Percentiles rank a stretch among this genome's conserved stretches.
Evolutionary conservation across 768 basidiomycete species (phyloP).

Genomic region (Macrolepiota dolichaula): DNA sequence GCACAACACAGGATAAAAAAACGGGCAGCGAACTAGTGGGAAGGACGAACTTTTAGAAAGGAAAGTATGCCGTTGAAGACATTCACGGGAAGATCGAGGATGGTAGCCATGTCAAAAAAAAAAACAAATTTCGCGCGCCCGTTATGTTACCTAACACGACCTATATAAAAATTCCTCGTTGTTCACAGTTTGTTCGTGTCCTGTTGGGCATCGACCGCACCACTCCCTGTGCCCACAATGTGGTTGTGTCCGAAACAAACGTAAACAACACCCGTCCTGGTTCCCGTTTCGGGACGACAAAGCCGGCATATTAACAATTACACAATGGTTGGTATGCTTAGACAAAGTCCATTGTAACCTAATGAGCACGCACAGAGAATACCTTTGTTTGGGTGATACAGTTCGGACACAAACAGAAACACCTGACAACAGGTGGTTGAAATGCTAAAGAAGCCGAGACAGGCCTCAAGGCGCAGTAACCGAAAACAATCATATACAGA

Average conservation of each 20-base stretch:
- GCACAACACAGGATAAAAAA: not conserved
- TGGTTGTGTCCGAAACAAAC: not conserved
- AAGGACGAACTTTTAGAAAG: not conserved
- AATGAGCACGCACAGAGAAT: not conserved
- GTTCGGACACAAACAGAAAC: not conserved
- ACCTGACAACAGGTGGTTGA: not conserved
- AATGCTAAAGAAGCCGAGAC: not conserved
- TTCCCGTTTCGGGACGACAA: conserved; percentile 6
- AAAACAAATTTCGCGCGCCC: not conserved
- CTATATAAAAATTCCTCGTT: not conserved
- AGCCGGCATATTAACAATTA: not conserved
- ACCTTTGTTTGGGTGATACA: not conserved
- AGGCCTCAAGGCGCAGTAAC: not conserved
- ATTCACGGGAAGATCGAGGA: conserved; percentile 3
- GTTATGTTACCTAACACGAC: not conserved
- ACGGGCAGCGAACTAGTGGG: not conserved
- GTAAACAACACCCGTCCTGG: not conserved
- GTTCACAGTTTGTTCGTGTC: not conserved
- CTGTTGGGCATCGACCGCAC: not conserved
- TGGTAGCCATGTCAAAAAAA: not conserved
- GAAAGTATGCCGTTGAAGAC: not conserved
- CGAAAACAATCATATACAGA: not conserved
- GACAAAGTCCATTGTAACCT: not conserved
- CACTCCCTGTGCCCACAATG: conserved; percentile 8
- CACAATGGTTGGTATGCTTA: not conserved